A percentile compares a stretch with the other conserved stretches of the same genome.
These are phyloP conservation scores for Diaporthe capsici DNA, from an alignment of 2,329 filamentous ascomycete species.

Conservation along the genomic window DNA sequence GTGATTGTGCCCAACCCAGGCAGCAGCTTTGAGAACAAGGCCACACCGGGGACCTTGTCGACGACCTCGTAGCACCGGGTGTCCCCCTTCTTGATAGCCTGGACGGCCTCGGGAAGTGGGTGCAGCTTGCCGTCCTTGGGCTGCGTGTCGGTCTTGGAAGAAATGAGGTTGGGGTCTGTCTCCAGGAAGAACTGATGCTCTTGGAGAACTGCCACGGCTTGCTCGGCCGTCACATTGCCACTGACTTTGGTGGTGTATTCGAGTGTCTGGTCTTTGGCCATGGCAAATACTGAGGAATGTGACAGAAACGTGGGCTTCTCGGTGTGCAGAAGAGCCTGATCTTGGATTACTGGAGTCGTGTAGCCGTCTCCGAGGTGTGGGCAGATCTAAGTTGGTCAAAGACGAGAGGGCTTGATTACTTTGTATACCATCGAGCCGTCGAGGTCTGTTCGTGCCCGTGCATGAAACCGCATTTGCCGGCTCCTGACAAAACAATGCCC, in stretches of 20 bases:
- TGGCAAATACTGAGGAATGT: neutral
- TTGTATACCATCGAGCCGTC: neutral
- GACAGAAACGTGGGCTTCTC: neutral
- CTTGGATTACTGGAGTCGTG: neutral
- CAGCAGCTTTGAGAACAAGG: slow-evolving; percentile 27
- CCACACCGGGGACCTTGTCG: slow-evolving; percentile 22
- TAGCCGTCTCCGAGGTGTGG: neutral
- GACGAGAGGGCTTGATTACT: neutral
- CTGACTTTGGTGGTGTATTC: slow-evolving; percentile 15
- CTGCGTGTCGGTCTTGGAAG: slow-evolving; percentile 20
- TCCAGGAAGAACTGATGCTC: slow-evolving; percentile 31
- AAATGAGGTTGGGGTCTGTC: slow-evolving; percentile 27
- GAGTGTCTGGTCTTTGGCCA: slow-evolving; percentile 5
- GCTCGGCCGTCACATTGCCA: neutral
- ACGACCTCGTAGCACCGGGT: slow-evolving; percentile 26
- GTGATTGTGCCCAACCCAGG: slow-evolving; percentile 22
- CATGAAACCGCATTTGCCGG: slow-evolving; percentile 16
- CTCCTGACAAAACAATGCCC: neutral
- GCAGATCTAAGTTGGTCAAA: neutral
- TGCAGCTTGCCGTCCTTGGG: slow-evolving; percentile 28
- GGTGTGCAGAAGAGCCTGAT: neutral
- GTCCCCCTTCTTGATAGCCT: slow-evolving; percentile 16
- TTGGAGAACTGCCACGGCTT: slow-evolving; percentile 28
- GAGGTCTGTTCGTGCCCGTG: neutral
- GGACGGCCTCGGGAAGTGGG: neutral